Base-by-base conservation (phyloP, 805 yeast species). In the Candida ulmi region DNA sequence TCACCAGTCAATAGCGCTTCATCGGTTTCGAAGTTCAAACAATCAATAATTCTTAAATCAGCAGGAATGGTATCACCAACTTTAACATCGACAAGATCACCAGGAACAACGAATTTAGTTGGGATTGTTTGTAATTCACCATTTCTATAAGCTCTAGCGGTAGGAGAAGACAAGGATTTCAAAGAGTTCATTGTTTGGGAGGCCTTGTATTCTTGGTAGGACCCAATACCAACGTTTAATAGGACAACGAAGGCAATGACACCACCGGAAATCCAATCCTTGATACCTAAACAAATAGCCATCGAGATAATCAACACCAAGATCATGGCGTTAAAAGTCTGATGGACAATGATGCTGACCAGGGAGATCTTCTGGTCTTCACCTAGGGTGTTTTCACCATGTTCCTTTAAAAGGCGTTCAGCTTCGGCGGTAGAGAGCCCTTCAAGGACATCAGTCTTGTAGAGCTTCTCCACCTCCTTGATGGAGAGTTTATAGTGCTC, bases 181-280 rank as follows among this genome's bases (percentile, higher is more conserved):
- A 83, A 69, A 0, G 88, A 79, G 29, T 80, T 84, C 87, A 83
- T 84, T 1, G 91, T 84, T 54, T 80, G 74, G 47, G 83, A 88
- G 1, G 93, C 91, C 46, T 75, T 78, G 54, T 67, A 70, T 55
- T 83, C 91, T 58, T 83, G 93, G 46, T 72, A 60, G 40, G 79
- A 72, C 4, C 93, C 93, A 41, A 83, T 80, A 23, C 62, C 60
- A 28, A 83, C 76, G 53, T 83, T 83, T 40, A 83, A 67, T 25
- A 58, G 56, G 24, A 84, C 76, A 18, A 84, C 90, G 35, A 74
- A 80, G 1, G 76, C 78, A 55, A 83, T 80, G 26, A 84, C 91
- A 39, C 91, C 93, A 36, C 88, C 93, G 8, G 87, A 78, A 47
- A 83, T 84, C 83, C 86, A 83, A 57, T 84, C 91, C 42, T 69